These are phyloP conservation scores for Rhytidhysteron rufulum DNA, from an alignment of 2,329 filamentous ascomycete species.

Conservation along the genomic window DNA sequence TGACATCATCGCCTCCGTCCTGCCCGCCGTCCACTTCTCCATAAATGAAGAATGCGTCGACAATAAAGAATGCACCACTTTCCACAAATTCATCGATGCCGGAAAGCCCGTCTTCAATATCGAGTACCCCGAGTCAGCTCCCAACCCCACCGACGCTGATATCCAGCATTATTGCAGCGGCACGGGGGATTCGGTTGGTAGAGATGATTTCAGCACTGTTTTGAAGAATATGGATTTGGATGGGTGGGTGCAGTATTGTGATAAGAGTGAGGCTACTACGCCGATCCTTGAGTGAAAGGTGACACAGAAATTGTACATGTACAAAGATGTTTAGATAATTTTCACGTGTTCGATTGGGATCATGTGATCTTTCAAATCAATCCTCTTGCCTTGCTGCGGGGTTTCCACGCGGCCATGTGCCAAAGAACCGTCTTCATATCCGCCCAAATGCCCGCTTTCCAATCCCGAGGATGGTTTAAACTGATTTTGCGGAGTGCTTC, in stretches of 20 bases:
- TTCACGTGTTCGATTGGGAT: no score
- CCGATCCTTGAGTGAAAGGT: conserved; percentile 1
- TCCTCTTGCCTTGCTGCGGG: no score
- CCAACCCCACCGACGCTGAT: conserved; percentile 30
- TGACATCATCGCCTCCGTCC: conserved; percentile 52
- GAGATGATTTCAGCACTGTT: conserved; percentile 57
- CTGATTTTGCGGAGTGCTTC: no score
- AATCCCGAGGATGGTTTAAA: no score
- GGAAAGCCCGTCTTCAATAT: conserved; percentile 70
- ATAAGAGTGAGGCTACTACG: conserved; percentile 21
- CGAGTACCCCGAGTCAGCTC: conserved; percentile 60
- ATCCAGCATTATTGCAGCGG: conserved; percentile 41
- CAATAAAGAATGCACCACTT: conserved; percentile 58
- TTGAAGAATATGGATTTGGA: conserved; percentile 64
- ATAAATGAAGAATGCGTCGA: conserved; percentile 68
- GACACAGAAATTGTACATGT: no score
- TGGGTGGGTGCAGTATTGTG: conserved; percentile 59
- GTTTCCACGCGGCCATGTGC: no score
- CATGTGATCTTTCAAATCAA: no score
- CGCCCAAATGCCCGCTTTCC: no score
- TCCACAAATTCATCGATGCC: conserved; percentile 54
- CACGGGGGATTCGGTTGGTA: conserved; percentile 33
- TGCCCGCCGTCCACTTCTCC: conserved; percentile 57
- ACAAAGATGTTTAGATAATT: no score
- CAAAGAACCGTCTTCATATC: no score